A percentile compares a stretch with the other conserved stretches of the same genome.
phyloP scores from a whole-genome alignment of 169 alveolate species.

The Eimeria necatrix region DNA sequence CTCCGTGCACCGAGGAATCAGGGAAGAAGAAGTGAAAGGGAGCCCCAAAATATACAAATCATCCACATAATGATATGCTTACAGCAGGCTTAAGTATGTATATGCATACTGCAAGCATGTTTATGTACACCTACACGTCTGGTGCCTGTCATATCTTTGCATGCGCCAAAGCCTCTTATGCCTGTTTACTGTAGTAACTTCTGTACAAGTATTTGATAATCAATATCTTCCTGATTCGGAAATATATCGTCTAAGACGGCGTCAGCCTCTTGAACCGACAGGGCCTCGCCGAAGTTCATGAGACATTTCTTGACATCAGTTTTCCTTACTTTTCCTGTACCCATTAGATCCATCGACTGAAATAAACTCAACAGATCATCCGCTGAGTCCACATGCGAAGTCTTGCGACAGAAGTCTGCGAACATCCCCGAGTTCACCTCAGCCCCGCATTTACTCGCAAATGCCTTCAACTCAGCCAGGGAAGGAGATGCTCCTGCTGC shows the following conservation, averaged over 20 bases:
- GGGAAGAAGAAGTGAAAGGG: neutral
- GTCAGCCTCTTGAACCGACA: constrained; percentile 8
- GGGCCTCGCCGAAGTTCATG: constrained; percentile 1
- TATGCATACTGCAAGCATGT: no score
- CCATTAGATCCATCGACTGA: constrained; percentile 25
- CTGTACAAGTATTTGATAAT: neutral
- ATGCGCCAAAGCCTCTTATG: neutral
- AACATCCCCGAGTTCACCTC: neutral
- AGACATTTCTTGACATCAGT: neutral
- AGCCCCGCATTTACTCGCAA: neutral
- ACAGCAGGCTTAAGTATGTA: neutral
- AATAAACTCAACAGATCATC: neutral
- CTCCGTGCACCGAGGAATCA: neutral
- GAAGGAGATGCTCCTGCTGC: constrained; percentile 64
- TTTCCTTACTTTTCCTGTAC: constrained; percentile 16
- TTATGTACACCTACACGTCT: no score
- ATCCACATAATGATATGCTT: neutral
- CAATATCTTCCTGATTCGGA: constrained; percentile 4
- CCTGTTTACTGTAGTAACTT: neutral
- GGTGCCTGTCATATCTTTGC: no score
- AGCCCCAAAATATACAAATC: no score
- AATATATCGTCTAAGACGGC: constrained; percentile 18
- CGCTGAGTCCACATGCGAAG: neutral
- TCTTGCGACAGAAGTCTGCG: neutral
- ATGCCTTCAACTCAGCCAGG: constrained; percentile 23